Evolutionary conservation across 192 early-diverging fungal genomes (phyloP), one percentile per base, ranked within the genome.

Genomic region (Obelidium mucronatum): DNA sequence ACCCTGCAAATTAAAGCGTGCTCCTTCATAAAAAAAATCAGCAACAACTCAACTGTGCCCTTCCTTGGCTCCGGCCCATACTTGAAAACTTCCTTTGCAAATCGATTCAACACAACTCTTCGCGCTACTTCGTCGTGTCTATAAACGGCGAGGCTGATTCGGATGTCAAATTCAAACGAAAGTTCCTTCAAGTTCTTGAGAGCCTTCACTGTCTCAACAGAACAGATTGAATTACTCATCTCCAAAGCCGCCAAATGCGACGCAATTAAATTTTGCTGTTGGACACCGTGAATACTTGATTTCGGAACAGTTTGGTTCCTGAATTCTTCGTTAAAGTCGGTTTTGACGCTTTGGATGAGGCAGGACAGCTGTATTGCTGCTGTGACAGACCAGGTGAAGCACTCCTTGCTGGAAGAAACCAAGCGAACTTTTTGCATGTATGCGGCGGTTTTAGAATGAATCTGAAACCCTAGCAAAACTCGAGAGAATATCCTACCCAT

Each of bases 61-160:
- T 78, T 81, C 1, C 51, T 31, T 5, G 26, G 37, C 74, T 59
- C n/a, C 19, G 30, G 60, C 30, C 79, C 75, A 42, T 83, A 82
- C 61, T 81, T 80, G 65, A 78, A 83, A 15, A 81, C 82, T 59
- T 83, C 75, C 51, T 80, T 83, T 4, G 82, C 82, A 63, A 75
- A 80, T 51, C 28, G 31, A 48, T 61, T 73, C 39, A 74, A 68
- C 11, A 80, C 33, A 5, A 80, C 67, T 59, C 76, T 40, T 65
- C 82, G 34, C 26, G 58, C 37, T 34, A 37, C 44, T 11, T 55
- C 71, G 13, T 80, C 78, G 51, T 54, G 22, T 28, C 36, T 35
- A 69, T 75, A 81, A 15, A 37, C 52, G 24, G 35, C 4, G 24
- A 76, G 40, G 26, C 64, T 48, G 39, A 78, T 76, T 51, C 74